These are phyloP conservation scores for Pseudonitzschia multiseries DNA, from an alignment of 108 stramenopile species.

Conservation along the genomic window DNA sequence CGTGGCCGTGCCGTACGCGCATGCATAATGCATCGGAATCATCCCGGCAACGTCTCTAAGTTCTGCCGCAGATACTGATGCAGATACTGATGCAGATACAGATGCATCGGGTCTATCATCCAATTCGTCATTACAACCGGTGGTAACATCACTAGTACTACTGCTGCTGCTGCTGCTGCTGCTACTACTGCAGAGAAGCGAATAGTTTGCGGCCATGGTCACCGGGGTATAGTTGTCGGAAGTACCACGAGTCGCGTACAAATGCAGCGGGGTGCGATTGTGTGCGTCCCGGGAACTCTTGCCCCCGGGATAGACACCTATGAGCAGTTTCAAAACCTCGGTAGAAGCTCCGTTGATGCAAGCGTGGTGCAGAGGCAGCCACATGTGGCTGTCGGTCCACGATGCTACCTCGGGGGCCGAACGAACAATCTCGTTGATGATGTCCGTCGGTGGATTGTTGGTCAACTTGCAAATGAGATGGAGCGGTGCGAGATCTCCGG, in stretches of 20 bases:
- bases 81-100: no score
- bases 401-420: slow-evolving; percentile 50
- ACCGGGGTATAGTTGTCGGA: slow-evolving; percentile 35
- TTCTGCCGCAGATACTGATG: slow-evolving; percentile 36
- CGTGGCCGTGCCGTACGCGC: slow-evolving; percentile 70
- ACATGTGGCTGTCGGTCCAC: slow-evolving; percentile 70
- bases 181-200: slow-evolving; percentile 38
- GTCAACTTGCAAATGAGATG: slow-evolving; percentile 70
- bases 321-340: slow-evolving; percentile 54
- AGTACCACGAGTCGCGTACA: slow-evolving; percentile 47
- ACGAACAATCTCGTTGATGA: slow-evolving; percentile 48
- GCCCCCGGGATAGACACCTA: slow-evolving; percentile 60
- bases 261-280: slow-evolving; percentile 72
- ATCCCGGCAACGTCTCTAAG: slow-evolving; percentile 65
- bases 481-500: slow-evolving; percentile 63
- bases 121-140: no score
- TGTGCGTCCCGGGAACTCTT: slow-evolving; percentile 60
- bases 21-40: slow-evolving; percentile 84
- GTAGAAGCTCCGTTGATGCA: slow-evolving; percentile 72
- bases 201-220: slow-evolving; percentile 44
- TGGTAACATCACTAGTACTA: not conserved
- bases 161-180: slow-evolving; percentile 22
- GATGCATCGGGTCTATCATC: no score
- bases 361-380: slow-evolving; percentile 82
- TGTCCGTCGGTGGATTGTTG: slow-evolving; percentile 59